Evolutionary conservation across 495 filamentous ascomycete genomes (phyloP).

Genomic region (Rhypophila decipiens): DNA sequence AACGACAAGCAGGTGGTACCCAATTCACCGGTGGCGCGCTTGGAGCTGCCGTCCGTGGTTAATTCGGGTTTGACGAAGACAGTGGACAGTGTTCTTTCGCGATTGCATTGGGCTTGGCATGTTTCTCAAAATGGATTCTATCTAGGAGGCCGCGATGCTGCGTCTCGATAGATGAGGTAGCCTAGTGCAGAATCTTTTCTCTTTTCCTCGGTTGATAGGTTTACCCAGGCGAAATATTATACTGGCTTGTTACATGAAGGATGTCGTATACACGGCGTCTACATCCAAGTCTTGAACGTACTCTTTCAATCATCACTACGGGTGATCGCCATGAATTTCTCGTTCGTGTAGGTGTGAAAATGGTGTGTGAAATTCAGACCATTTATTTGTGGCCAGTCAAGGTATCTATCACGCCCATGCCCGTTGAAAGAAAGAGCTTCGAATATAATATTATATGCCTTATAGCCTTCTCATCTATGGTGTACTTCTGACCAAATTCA

Average conservation of each 20-base stretch:
- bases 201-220: conserved; percentile 1
- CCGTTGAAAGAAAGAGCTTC: no score
- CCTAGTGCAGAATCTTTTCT: conserved; percentile 16
- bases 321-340: no score
- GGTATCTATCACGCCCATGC: no score
- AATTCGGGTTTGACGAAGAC: conserved; percentile 16
- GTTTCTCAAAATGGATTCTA: conserved; percentile 21
- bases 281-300: no score
- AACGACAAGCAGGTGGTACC: conserved; percentile 51
- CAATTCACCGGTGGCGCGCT: conserved; percentile 54
- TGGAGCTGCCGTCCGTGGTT: conserved; percentile 49
- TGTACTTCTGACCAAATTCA: no score
- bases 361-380: not conserved
- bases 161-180: conserved; percentile 16
- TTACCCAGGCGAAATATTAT: not conserved
- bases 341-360: no score
- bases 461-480: no score
- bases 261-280: not conserved
- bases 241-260: not conserved
- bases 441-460: no score
- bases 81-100: conserved; percentile 20
- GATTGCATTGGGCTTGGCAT: conserved; percentile 29
- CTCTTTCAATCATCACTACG: no score
- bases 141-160: conserved; percentile 16
- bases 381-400: not conserved